Conservation (phyloP, 73 alveolate genomes). For the Durusdinium trenchii region DNA sequence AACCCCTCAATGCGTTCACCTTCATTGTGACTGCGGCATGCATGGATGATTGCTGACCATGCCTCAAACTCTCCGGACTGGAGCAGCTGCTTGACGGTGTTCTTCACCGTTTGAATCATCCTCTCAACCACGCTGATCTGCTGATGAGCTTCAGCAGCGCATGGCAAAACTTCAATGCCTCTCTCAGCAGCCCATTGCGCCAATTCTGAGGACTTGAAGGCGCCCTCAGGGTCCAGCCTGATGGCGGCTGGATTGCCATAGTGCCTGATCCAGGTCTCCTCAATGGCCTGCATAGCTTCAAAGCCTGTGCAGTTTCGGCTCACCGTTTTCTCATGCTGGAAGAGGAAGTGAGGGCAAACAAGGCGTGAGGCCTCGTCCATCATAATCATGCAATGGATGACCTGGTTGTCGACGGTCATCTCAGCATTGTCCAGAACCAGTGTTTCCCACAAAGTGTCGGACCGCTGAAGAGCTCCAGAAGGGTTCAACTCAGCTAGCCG, state of each 20-base stretch:
- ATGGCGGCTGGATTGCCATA: too few relatives aligned
- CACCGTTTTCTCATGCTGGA: not conserved
- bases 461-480: not conserved
- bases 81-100: not conserved
- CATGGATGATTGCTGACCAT: not conserved
- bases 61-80: not conserved
- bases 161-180: too few relatives aligned
- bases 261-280: too few relatives aligned
- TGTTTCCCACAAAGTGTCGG: not conserved
- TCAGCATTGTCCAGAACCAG: not conserved
- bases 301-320: too few relatives aligned
- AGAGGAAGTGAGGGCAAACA: not conserved
- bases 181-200: too few relatives aligned
- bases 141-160: too few relatives aligned
- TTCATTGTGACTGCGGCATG: not conserved
- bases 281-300: too few relatives aligned
- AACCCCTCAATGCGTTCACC: not conserved
- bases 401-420: not conserved
- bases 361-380: too few relatives aligned
- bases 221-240: too few relatives aligned
- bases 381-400: too few relatives aligned
- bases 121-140: too few relatives aligned
- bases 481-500: not conserved
- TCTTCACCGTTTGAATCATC: not conserved
- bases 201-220: too few relatives aligned